A percentile compares a stretch with the other conserved stretches of the same genome.
Conservation (phyloP, 2,329 filamentous ascomycete species). For the Alternaria burnsii region DNA sequence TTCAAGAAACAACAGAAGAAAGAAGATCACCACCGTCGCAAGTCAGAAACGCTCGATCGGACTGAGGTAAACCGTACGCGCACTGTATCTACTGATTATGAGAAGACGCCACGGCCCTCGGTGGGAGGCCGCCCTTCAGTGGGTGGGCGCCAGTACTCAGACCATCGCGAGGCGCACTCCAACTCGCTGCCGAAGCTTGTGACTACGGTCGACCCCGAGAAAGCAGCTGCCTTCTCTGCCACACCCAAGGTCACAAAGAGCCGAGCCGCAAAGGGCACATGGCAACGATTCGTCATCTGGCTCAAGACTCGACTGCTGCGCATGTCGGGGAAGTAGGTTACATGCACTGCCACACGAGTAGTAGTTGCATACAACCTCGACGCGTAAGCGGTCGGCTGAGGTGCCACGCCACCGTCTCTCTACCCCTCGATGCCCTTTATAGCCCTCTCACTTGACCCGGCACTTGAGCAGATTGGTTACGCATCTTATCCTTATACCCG, state of each 20-base stretch:
- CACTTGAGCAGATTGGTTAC: background rate
- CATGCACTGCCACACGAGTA: conserved; percentile 7
- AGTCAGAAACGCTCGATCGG: conserved; percentile 50
- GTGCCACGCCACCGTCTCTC: background rate
- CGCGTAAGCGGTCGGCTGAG: background rate
- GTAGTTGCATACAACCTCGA: background rate
- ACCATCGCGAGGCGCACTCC: conserved; percentile 47
- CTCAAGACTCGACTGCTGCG: conserved; percentile 64
- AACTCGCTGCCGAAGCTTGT: conserved; percentile 48
- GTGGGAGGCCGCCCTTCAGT: conserved; percentile 46
- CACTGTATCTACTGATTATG: conserved; percentile 44
- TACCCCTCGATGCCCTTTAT: background rate
- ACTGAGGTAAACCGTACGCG: conserved; percentile 38
- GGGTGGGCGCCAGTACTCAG: conserved; percentile 50
- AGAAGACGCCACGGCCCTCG: conserved; percentile 43
- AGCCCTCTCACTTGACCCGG: background rate
- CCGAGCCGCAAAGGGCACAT: conserved; percentile 53
- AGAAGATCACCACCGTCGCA: conserved; percentile 52
- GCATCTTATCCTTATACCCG: conserved; percentile 12
- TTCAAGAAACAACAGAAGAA: conserved; percentile 55
- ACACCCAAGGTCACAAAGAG: conserved; percentile 45
- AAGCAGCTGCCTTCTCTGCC: conserved; percentile 31
- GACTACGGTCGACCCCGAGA: conserved; percentile 40
- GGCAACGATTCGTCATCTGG: conserved; percentile 66
- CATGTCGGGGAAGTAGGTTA: conserved; percentile 42